phyloP scores from a whole-genome alignment of 345 rosid genomes.

The Anacardium occidentale region DNA sequence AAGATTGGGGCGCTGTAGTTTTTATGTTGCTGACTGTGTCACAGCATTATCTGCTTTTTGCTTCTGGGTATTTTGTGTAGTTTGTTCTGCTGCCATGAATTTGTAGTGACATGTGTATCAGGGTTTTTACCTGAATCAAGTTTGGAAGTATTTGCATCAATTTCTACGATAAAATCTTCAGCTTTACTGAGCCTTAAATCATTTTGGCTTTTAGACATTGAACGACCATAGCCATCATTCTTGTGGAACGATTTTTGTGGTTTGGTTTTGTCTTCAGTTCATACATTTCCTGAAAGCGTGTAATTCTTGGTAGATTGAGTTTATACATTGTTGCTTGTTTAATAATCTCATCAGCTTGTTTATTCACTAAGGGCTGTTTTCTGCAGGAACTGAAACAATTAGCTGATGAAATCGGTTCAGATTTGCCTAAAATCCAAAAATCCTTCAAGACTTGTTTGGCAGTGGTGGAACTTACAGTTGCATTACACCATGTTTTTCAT shows the following conservation, averaged over 20 bases:
- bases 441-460: constrained; percentile 67
- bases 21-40: no score
- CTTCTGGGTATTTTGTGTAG: no score
- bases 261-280: neutral
- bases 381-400: constrained; percentile 73
- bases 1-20: no score
- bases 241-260: neutral
- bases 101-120: no score
- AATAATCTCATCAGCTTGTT: neutral
- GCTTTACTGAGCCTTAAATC: neutral
- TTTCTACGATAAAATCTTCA: neutral
- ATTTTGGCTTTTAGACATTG: neutral
- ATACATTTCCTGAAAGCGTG: neutral
- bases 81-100: neutral
- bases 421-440: constrained; percentile 50
- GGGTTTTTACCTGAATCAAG: neutral
- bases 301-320: neutral
- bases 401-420: constrained; percentile 67
- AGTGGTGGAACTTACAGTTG: constrained; percentile 73
- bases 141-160: neutral
- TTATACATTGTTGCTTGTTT: neutral
- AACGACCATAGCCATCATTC: neutral
- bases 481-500: constrained; percentile 80
- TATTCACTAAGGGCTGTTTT: constrained; percentile 15
- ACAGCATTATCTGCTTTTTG: no score